phyloP scores from a whole-genome alignment of 371 early-diverging fungal genomes.

The Lichtheimia hyalospora region DNA sequence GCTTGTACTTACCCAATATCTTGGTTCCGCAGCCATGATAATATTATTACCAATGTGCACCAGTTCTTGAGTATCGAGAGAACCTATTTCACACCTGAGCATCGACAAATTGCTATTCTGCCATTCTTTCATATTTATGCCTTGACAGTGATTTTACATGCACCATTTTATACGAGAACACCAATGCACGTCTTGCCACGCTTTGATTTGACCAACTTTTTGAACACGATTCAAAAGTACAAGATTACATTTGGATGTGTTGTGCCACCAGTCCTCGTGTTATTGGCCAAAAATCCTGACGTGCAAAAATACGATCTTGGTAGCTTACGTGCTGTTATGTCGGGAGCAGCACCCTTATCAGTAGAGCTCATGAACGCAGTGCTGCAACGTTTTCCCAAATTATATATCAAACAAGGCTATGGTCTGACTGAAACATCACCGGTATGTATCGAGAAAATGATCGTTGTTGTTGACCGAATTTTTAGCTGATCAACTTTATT shows the following conservation, averaged over 20 bases:
- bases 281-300: slow-evolving; percentile 61
- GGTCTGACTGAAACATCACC: slow-evolving; percentile 69
- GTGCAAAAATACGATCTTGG: slow-evolving; percentile 68
- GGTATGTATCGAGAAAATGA: too few species aligned
- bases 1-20: neutral
- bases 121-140: slow-evolving; percentile 78
- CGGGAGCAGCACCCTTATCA: slow-evolving; percentile 85
- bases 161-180: slow-evolving; percentile 28
- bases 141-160: slow-evolving; percentile 25
- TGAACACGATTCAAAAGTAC: slow-evolving; percentile 54
- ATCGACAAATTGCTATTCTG: slow-evolving; percentile 57
- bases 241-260: slow-evolving; percentile 62
- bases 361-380: slow-evolving; percentile 49
- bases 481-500: too few species aligned
- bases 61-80: slow-evolving; percentile 47
- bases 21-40: slow-evolving; percentile 54
- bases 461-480: too few species aligned
- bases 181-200: slow-evolving; percentile 60
- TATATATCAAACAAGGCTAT: slow-evolving; percentile 47
- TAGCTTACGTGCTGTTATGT: slow-evolving; percentile 54
- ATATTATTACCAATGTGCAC: slow-evolving; percentile 70
- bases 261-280: slow-evolving; percentile 78
- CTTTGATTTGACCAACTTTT: slow-evolving; percentile 63
- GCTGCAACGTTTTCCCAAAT: slow-evolving; percentile 40
- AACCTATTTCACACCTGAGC: slow-evolving; percentile 10